A percentile compares a stretch with the other conserved stretches of the same genome.
Conservation (phyloP, 1,284 basidiomycete genomes). For the Rugosomyces carneus region DNA sequence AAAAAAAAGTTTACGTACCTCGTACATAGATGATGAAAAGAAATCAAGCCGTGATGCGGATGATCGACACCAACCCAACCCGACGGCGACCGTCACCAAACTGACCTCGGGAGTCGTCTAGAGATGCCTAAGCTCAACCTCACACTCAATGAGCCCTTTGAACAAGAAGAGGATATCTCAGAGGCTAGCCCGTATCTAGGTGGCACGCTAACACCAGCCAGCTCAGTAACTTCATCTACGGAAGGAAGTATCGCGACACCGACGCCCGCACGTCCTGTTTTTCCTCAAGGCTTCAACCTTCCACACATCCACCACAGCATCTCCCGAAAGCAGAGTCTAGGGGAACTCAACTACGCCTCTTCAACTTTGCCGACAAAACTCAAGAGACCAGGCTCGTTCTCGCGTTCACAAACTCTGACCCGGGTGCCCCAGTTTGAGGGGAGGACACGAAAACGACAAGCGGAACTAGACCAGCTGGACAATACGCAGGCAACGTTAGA, state of each 20-base stretch:
- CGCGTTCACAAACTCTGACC: constrained; percentile 28
- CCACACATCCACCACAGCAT: constrained; percentile 10
- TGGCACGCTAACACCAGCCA: constrained; percentile 14
- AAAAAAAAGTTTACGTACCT: too few relatives aligned
- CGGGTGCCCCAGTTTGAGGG: constrained; percentile 21
- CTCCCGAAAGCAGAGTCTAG: constrained; percentile 16
- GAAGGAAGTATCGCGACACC: constrained; percentile 15
- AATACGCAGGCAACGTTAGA: constrained; percentile 43
- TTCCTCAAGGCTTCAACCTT: constrained; percentile 13
- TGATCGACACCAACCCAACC: too few relatives aligned
- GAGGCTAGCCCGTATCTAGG: constrained; percentile 18
- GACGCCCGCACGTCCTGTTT: constrained; percentile 14
- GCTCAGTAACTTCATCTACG: constrained; percentile 16
- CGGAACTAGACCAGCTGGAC: constrained; percentile 29
- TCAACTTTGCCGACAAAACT: constrained; percentile 15
- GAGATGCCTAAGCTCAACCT: constrained; percentile 13
- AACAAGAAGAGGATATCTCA: constrained; percentile 19
- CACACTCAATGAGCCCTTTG: constrained; percentile 17
- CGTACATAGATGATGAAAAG: too few relatives aligned
- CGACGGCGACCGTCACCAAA: too few relatives aligned
- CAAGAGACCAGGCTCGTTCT: constrained; percentile 15
- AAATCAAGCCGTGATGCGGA: too few relatives aligned
- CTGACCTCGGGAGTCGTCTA: neutral
- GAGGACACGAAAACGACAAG: constrained; percentile 21
- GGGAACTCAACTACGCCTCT: constrained; percentile 17